Conservation (phyloP, 106 monocot species). For the Dioscorea zingiberensis region DNA sequence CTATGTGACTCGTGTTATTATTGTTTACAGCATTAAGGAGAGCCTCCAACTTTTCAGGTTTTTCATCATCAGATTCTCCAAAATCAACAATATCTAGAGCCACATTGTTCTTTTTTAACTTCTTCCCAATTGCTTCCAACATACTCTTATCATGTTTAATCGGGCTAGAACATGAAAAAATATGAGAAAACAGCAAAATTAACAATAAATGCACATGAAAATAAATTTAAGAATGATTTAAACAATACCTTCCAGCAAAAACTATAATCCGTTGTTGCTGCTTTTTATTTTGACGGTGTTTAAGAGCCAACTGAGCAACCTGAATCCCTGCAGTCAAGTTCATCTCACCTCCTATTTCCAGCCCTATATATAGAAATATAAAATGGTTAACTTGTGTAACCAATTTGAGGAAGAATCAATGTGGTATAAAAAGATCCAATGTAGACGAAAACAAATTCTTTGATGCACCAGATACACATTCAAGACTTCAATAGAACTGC, state of each 20-base stretch:
- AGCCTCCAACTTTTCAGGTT: slow-evolving; percentile 86
- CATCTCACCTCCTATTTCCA: slow-evolving; percentile 83
- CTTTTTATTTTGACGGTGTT: slow-evolving; percentile 95
- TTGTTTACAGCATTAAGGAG: slow-evolving; percentile 81
- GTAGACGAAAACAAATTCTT: too few species aligned
- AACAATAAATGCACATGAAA: neutral
- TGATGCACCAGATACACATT: too few species aligned
- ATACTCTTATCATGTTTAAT: slow-evolving; percentile 77
- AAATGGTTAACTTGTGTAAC: too few species aligned
- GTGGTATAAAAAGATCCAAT: too few species aligned
- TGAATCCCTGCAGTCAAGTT: slow-evolving; percentile 88
- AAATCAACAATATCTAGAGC: slow-evolving; percentile 93
- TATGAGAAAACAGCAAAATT: neutral
- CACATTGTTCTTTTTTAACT: slow-evolving; percentile 94
- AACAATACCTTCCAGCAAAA: slow-evolving; percentile 80
- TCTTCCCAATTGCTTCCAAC: slow-evolving; percentile 79
- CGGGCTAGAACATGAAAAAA: slow-evolving; percentile 39
- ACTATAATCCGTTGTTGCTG: slow-evolving; percentile 98
- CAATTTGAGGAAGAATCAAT: too few species aligned
- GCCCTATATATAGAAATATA: slow-evolving; percentile 25
- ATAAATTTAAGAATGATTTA: neutral
- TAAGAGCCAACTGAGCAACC: slow-evolving; percentile 96
- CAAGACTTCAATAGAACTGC: too few species aligned
- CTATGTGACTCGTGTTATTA: slow-evolving; percentile 90
- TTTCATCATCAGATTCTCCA: slow-evolving; percentile 84